Evolutionary conservation across 306 rosid genomes (phyloP).

Genomic region (Gastrolobium villosum): DNA sequence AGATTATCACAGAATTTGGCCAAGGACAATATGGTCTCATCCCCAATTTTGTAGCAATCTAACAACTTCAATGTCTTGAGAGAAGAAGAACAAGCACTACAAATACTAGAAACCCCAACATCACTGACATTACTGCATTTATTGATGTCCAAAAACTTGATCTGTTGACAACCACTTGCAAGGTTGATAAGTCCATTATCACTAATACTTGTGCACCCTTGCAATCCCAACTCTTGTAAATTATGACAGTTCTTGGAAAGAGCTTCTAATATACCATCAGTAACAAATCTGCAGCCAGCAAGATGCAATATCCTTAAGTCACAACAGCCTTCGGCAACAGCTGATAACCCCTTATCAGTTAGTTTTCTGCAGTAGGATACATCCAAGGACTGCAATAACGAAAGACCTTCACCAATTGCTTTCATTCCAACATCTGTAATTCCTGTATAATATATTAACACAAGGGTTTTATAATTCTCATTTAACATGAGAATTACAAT

Average conservation of each 20-base stretch:
- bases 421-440: slow-evolving; percentile 78
- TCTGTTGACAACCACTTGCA: slow-evolving; percentile 70
- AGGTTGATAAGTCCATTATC: slow-evolving; percentile 76
- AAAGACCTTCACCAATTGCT: slow-evolving; percentile 78
- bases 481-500: no score
- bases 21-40: slow-evolving; percentile 65
- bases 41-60: slow-evolving; percentile 88
- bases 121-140: slow-evolving; percentile 88
- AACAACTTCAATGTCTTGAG: slow-evolving; percentile 79
- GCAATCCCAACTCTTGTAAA: slow-evolving; percentile 77
- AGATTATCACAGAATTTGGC: slow-evolving; percentile 75
- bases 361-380: slow-evolving; percentile 89
- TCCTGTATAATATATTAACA: slow-evolving; percentile 63
- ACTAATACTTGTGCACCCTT: slow-evolving; percentile 77
- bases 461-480: no score
- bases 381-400: slow-evolving; percentile 78
- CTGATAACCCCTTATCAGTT: slow-evolving; percentile 81
- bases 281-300: slow-evolving; percentile 78
- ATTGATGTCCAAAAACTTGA: slow-evolving; percentile 72
- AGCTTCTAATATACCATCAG: slow-evolving; percentile 64
- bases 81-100: slow-evolving; percentile 73
- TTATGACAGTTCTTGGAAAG: slow-evolving; percentile 75
- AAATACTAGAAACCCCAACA: slow-evolving; percentile 72
- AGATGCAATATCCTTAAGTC: slow-evolving; percentile 72
- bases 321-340: slow-evolving; percentile 84